These are phyloP conservation scores for Globisporangium echinulatum DNA, from an alignment of 352 stramenopile species.

Conservation along the genomic window DNA sequence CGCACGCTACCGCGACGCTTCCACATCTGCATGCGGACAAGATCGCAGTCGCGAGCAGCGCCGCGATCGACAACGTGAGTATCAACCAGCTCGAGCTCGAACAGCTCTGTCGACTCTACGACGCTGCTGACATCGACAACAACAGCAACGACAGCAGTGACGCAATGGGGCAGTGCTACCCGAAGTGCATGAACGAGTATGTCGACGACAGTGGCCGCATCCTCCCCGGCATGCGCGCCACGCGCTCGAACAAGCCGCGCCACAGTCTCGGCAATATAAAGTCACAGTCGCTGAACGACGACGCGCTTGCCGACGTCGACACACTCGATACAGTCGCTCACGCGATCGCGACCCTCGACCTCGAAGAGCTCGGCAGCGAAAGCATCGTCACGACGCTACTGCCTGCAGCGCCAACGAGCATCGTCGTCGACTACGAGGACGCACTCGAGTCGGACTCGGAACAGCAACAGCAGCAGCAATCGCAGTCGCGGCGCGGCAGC, in stretches of 20 bases:
- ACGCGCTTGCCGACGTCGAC: neutral
- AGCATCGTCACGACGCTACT: slow-evolving; percentile 7
- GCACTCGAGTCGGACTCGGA: slow-evolving; percentile 6
- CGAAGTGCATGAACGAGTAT: slow-evolving; percentile 30
- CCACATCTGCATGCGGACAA: neutral
- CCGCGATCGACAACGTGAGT: neutral
- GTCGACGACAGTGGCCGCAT: slow-evolving; percentile 14
- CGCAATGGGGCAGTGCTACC: slow-evolving; percentile 35
- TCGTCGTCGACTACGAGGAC: slow-evolving; percentile 63
- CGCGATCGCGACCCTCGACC: slow-evolving; percentile 24
- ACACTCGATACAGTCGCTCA: neutral
- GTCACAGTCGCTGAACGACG: neutral
- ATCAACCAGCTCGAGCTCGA: neutral
- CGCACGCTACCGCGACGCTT: no score
- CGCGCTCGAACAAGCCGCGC: slow-evolving; percentile 6
- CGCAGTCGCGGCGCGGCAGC: slow-evolving; percentile 14
- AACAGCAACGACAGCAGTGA: neutral
- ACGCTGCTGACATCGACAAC: no score
- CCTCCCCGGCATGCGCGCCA: slow-evolving; percentile 3
- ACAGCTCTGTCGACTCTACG: no score
- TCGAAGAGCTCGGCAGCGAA: slow-evolving; percentile 39
- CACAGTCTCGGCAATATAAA: slow-evolving; percentile 4
- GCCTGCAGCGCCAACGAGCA: slow-evolving; percentile 19
- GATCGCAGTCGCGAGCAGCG: no score
- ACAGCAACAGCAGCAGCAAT: slow-evolving; percentile 4